These are phyloP conservation scores for Magnusiomyces suaveolens DNA, from an alignment of 1,139 yeast genomes.

Conservation along the genomic window DNA sequence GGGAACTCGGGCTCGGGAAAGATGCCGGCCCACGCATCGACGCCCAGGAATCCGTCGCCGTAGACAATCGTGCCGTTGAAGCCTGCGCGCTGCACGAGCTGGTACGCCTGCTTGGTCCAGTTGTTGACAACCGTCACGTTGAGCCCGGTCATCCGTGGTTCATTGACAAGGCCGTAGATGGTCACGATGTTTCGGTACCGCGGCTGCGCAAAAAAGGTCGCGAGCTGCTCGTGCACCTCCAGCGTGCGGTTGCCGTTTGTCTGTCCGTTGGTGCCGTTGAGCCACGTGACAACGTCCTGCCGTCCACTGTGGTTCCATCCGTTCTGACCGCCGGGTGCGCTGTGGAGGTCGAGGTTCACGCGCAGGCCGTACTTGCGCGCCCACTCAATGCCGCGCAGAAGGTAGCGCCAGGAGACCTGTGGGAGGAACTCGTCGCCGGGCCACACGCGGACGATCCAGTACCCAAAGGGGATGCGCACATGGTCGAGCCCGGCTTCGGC, in stretches of 20 bases:
- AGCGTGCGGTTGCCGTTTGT: constrained; percentile 43
- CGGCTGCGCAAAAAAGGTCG: constrained; percentile 54
- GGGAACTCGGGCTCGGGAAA: constrained; percentile 47
- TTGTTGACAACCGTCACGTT: constrained; percentile 23
- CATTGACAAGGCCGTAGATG: constrained; percentile 69
- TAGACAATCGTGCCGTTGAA: constrained; percentile 26
- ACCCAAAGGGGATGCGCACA: constrained; percentile 82
- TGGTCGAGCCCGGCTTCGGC: constrained; percentile 57
- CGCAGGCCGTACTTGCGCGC: constrained; percentile 31
- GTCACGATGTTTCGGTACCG: constrained; percentile 60
- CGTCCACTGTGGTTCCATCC: constrained; percentile 88
- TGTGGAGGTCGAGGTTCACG: constrained; percentile 82
- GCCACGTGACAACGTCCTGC: constrained; percentile 56
- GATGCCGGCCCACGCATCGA: constrained; percentile 27
- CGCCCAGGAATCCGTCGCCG: constrained; percentile 32
- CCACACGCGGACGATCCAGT: constrained; percentile 71
- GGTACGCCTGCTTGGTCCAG: constrained; percentile 31
- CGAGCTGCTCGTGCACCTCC: constrained; percentile 37
- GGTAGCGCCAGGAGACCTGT: constrained; percentile 62
- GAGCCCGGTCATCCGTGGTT: constrained; percentile 28
- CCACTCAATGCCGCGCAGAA: constrained; percentile 71
- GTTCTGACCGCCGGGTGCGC: constrained; percentile 88
- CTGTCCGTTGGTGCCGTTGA: constrained; percentile 34
- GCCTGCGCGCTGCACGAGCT: constrained; percentile 25
- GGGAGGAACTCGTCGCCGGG: constrained; percentile 54